A percentile compares a stretch with the other conserved stretches of the same genome.
Conservation (phyloP, 768 basidiomycete genomes). For the Mycena metata region DNA sequence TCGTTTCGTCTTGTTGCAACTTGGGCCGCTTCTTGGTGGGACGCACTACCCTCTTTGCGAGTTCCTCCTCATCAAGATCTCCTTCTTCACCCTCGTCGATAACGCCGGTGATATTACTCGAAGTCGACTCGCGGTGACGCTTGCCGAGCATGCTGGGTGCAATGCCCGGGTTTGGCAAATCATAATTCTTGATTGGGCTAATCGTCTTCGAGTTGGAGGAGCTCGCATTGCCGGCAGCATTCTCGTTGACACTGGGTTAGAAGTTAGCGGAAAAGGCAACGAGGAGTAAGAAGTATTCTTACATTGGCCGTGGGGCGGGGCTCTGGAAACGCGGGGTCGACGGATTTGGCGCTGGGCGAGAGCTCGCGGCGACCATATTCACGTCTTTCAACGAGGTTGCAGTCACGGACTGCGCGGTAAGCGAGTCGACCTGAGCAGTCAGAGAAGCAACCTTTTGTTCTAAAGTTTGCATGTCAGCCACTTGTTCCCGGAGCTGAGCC, state of each 20-base stretch:
- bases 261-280: neutral
- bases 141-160: slow-evolving; percentile 73
- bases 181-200: slow-evolving; percentile 30
- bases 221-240: slow-evolving; percentile 20
- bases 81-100: slow-evolving; percentile 60
- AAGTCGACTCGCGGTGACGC: slow-evolving; percentile 67
- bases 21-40: slow-evolving; percentile 69
- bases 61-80: slow-evolving; percentile 51
- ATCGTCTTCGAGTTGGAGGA: slow-evolving; percentile 26
- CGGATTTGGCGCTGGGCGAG: slow-evolving; percentile 27
- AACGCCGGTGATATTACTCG: slow-evolving; percentile 56
- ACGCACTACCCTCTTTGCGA: slow-evolving; percentile 53
- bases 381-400: slow-evolving; percentile 35
- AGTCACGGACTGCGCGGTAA: slow-evolving; percentile 44
- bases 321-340: slow-evolving; percentile 44
- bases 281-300: neutral
- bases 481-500: slow-evolving; percentile 49
- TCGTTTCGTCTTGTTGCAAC: slow-evolving; percentile 41
- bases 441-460: slow-evolving; percentile 54
- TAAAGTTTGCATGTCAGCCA: slow-evolving; percentile 49
- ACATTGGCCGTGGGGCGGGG: slow-evolving; percentile 29
- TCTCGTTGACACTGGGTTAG: slow-evolving; percentile 2
- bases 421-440: slow-evolving; percentile 47
- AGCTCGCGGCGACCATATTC: slow-evolving; percentile 19
- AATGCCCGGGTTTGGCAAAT: slow-evolving; percentile 54